Base-by-base conservation (phyloP, 345 rosid genomes). In the Anastatica hierochuntica region DNA sequence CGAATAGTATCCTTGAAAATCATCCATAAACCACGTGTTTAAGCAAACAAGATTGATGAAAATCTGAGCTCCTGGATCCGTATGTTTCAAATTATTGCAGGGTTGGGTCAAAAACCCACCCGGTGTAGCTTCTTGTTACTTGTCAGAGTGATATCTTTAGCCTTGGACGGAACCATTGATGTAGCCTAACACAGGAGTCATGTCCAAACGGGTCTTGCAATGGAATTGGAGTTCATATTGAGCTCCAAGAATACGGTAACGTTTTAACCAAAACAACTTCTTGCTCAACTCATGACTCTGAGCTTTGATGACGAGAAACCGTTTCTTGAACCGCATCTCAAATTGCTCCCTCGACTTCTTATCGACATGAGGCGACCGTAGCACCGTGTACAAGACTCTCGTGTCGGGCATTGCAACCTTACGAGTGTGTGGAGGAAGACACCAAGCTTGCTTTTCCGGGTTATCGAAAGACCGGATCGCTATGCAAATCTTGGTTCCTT, bases 371-470 rank as follows among this genome's bases (percentile, higher is more conserved):
- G 64, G 70, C 5, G 70, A 66, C 14, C 64, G 40, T 3, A 66
- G 36, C 33, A 66, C 70, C 0, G 64, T 66, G 64, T 66, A 66
- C 1, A 66, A 13, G 1, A 38, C 16, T 14, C 70, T 4, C 2
- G 70, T 66, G 57, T 66, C 70, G 0, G 70, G 70, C 70, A 66
- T 66, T 21, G 70, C 59, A 16, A 59, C 58, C 4, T 58, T 58
- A 21, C 70, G 70, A 43, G 42, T 36, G 36, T 58, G 70, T 11
- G 70, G 53, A 43, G 70, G 70, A 10, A 66, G 53, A 50, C 29
- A 26, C 70, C 70, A 66, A 26, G 64, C 58, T 36, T 66, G 59
- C 48, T 66, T 66, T 9, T 50, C 53, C 1, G 58, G 64, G 21
- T 58, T 66, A 7, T 50, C 59, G 1, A 66, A 66, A 6, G 70